Base-by-base conservation (phyloP, 139 green algal genomes). In the Edaphochlamys debaryana region DNA sequence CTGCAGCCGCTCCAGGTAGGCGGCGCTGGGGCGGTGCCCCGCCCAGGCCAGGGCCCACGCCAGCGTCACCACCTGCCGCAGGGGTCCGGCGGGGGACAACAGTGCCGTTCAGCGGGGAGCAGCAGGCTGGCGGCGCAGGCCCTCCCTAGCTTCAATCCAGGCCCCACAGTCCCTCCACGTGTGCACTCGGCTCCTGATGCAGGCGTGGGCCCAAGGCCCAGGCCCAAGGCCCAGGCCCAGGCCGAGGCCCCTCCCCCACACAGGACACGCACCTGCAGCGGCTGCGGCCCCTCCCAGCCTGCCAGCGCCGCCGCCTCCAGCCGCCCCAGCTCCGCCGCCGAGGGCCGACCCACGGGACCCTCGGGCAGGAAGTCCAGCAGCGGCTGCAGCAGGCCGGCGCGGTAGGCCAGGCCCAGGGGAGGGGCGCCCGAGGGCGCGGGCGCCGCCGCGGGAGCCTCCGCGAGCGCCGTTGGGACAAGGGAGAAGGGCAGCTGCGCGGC, bases 281-380 rank as follows among this genome's bases (percentile, higher is more conserved):
- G 25, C 23, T 73, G 38, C 38, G 67, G 38, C 6, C 38, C 22
- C 32, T 73, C 67, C 36, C 69, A 71, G 40, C 40, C 41, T 30
- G 60, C 41, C 15, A 81, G 36, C 32, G 75, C 75, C 30, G 75
- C 75, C 36, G 60, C 75, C 62, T 81, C 75, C 29, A 81, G 75
- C 9, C 22, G 37, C 32, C 34, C 27, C 75, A 81, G 40, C 19
- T 32, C 41, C 23, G 37, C 64, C 1, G 30, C 5, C 2, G 40
- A 29, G 20, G 50, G 23, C 56, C 6, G 25, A 7, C 19, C n/a
- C 0, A 32, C n/a, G 11, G 40, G 34, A 17, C 29, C 29, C 8
- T 80, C 73, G 38, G 36, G 56, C 75, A 81, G 69, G 60, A 69
- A 81, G 4, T 60, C 36, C 0, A 48, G 5, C 30, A 81, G 29